A percentile compares a stretch with the other conserved stretches of the same genome.
phyloP scores from a whole-genome alignment of 768 basidiomycete genomes.

The Leccinum olivaceopallidum region DNA sequence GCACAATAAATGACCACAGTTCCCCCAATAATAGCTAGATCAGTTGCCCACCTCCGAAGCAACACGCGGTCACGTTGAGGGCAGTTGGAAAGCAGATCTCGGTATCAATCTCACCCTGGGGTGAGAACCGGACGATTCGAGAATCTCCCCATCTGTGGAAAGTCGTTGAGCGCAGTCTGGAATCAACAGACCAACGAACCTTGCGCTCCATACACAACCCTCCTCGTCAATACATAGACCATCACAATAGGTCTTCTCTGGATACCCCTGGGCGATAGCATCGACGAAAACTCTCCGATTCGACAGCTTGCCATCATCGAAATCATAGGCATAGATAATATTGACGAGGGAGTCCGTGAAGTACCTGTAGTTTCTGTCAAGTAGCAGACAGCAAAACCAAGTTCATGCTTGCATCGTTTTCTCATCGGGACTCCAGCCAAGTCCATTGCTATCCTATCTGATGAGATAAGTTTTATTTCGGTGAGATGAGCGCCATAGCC shows the following conservation, averaged over 20 bases:
- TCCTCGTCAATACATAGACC: constrained; percentile 66
- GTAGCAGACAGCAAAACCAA: constrained; percentile 7
- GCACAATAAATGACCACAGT: background rate
- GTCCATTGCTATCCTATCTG: constrained; percentile 21
- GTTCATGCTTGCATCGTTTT: constrained; percentile 21
- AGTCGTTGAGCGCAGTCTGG: background rate
- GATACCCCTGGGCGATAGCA: constrained; percentile 51
- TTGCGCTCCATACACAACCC: constrained; percentile 67
- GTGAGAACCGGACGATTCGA: constrained; percentile 52
- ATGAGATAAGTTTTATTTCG: background rate
- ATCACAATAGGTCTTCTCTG: constrained; percentile 56
- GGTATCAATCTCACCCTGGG: constrained; percentile 53
- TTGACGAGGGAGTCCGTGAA: constrained; percentile 70
- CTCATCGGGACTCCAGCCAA: constrained; percentile 23
- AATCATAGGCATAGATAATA: constrained; percentile 61
- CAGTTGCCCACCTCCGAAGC: constrained; percentile 48
- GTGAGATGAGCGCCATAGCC: constrained; percentile 10
- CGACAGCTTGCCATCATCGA: constrained; percentile 50
- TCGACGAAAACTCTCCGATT: constrained; percentile 61
- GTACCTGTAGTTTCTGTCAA: constrained; percentile 45
- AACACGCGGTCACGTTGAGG: constrained; percentile 64
- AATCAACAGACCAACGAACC: constrained; percentile 33
- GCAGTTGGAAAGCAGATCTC: constrained; percentile 63
- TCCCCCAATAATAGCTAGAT: constrained; percentile 5
- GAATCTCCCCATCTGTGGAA: constrained; percentile 64